Conservation (phyloP, 441 rosid species). For the Pelargonium cotyledonis region DNA sequence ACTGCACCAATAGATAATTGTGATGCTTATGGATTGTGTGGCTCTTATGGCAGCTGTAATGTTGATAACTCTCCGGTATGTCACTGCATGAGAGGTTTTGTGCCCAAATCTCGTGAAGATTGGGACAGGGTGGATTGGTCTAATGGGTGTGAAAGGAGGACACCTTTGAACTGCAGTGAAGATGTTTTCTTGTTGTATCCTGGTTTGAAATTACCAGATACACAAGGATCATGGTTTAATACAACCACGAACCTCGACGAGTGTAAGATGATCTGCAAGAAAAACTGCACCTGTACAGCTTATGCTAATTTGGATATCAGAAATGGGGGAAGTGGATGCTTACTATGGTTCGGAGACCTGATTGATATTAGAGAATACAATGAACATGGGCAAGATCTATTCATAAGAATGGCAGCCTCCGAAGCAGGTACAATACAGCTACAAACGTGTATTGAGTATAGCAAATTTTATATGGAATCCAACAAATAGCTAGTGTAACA, state of each 20-base stretch:
- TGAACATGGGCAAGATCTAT: conserved; percentile 52
- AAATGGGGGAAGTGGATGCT: conserved; percentile 55
- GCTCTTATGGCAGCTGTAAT: conserved; percentile 20
- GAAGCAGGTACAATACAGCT: conserved; percentile 37
- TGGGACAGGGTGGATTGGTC: conserved; percentile 59
- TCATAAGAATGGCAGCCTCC: conserved; percentile 45
- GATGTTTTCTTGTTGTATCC: conserved; percentile 49
- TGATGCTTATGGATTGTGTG: conserved; percentile 22
- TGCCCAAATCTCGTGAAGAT: conserved; percentile 32
- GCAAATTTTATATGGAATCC: background rate
- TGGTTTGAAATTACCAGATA: conserved; percentile 67
- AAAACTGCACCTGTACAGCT: conserved; percentile 65
- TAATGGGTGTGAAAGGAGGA: conserved; percentile 56
- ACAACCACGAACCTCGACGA: conserved; percentile 36
- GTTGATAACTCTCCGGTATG: conserved; percentile 48
- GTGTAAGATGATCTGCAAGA: conserved; percentile 43
- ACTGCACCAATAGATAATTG: conserved; percentile 14
- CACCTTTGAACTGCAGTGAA: conserved; percentile 33
- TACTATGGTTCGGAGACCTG: conserved; percentile 54
- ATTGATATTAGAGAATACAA: conserved; percentile 47
- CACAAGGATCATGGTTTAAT: conserved; percentile 35
- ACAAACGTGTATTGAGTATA: background rate
- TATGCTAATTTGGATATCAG: conserved; percentile 46
- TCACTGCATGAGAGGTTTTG: conserved; percentile 44
- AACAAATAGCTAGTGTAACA: background rate